Evolutionary conservation across 225 moss, liverwort and hornwort species (phyloP).

Genomic region (Antitrichia curtipendula): DNA sequence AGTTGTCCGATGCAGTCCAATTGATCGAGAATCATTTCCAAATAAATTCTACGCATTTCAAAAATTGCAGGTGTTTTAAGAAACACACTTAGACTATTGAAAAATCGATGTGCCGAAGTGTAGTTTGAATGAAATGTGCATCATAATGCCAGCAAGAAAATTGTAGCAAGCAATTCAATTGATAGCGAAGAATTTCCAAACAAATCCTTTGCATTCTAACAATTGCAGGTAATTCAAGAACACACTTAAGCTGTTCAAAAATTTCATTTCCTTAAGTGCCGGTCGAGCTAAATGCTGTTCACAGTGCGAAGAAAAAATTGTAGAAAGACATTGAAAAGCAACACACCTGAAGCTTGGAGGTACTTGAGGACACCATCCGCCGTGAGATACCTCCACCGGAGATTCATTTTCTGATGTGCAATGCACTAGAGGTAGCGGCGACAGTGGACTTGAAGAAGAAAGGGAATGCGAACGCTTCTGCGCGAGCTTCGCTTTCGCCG

Average conservation of each 20-base stretch:
- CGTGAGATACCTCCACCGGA: not conserved
- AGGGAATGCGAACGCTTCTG: conserved; percentile 9
- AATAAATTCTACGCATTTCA: not conserved
- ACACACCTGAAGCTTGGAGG: not conserved
- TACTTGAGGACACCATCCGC: not conserved
- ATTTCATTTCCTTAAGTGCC: not conserved
- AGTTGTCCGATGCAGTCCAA: not conserved
- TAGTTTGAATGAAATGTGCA: not conserved
- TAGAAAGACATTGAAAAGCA: not conserved
- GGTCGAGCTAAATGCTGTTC: not conserved
- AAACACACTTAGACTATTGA: not conserved
- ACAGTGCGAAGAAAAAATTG: not conserved
- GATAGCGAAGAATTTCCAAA: not conserved
- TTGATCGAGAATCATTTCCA: not conserved
- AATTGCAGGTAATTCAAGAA: not conserved
- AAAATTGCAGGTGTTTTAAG: not conserved
- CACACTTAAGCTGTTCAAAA: not conserved
- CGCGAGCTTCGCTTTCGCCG: conserved; percentile 23
- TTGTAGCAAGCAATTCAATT: not conserved
- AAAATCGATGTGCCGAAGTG: not conserved
- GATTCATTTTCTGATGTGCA: not conserved
- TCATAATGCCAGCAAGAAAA: not conserved
- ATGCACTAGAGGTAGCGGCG: not conserved
- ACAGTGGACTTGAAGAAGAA: not conserved
- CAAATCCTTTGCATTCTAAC: not conserved